phyloP scores from a whole-genome alignment of 495 filamentous ascomycete genomes.

The Podospora didyma region DNA sequence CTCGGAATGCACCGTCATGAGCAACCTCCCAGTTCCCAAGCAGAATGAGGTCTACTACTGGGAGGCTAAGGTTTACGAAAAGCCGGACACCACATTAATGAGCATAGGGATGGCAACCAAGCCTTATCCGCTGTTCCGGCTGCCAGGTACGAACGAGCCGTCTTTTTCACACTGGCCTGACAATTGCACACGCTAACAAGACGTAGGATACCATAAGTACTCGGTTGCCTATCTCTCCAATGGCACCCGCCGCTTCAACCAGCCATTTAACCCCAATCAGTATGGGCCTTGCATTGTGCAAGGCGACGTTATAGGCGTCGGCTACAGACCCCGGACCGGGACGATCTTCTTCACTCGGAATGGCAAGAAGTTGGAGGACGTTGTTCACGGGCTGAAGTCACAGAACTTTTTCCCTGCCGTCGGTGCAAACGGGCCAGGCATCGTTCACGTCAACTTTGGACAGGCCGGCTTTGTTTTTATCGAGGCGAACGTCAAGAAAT shows the following conservation, averaged over 20 bases:
- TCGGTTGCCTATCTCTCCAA: constrained; percentile 87
- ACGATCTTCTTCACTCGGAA: constrained; percentile 98
- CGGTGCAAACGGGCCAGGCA: constrained; percentile 88
- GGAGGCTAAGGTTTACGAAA: constrained; percentile 98
- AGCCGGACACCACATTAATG: constrained; percentile 79
- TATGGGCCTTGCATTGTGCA: constrained; percentile 84
- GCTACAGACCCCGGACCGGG: constrained; percentile 90
- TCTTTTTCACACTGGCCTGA: neutral
- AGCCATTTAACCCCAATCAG: constrained; percentile 72
- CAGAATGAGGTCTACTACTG: constrained; percentile 99
- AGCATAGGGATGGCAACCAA: constrained; percentile 93
- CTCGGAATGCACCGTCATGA: constrained; percentile 94
- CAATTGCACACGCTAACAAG: constrained; percentile 3
- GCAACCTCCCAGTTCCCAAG: constrained; percentile 92
- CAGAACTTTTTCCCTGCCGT: constrained; percentile 97
- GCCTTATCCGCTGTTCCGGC: constrained; percentile 88
- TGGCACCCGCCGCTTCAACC: constrained; percentile 83
- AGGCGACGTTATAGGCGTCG: constrained; percentile 94
- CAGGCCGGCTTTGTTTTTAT: constrained; percentile 98
- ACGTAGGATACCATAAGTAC: constrained; percentile 78
- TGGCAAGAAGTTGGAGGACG: constrained; percentile 93
- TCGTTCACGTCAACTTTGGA: constrained; percentile 94
- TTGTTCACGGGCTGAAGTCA: constrained; percentile 85
- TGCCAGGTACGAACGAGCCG: constrained; percentile 62
- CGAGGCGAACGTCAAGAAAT: constrained; percentile 99